Conservation (phyloP, 169 alveolate species). For the Eimeria maxima region DNA sequence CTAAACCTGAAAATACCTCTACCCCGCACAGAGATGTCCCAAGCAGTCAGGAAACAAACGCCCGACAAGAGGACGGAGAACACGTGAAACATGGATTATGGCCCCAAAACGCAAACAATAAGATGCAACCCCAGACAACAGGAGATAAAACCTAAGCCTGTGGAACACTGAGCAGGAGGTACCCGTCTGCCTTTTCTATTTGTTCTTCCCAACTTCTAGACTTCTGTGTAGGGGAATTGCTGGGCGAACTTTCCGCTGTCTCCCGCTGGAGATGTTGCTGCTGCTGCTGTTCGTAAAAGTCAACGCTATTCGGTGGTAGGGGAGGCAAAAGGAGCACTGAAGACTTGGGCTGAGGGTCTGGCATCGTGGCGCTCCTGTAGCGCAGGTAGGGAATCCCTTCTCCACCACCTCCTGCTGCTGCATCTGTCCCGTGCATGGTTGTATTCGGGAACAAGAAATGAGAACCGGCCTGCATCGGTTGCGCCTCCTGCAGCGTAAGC, state of each 20-base stretch:
- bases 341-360: constrained; percentile 33
- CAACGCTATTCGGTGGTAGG: constrained; percentile 67
- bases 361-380: constrained; percentile 41
- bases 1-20: not conserved
- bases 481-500: constrained; percentile 12
- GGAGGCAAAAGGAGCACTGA: constrained; percentile 60
- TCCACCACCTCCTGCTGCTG: constrained; percentile 16
- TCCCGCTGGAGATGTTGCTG: constrained; percentile 32
- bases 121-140: not conserved
- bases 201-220: constrained; percentile 54
- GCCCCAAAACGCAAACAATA: not conserved
- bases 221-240: not conserved
- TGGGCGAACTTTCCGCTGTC: constrained; percentile 18
- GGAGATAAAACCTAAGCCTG: not conserved
- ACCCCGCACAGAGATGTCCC: not conserved
- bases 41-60: not conserved
- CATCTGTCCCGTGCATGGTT: constrained; percentile 30
- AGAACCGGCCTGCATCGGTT: not conserved
- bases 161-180: not conserved
- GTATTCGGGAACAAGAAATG: not conserved
- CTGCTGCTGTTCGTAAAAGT: constrained; percentile 31
- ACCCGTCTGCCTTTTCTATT: constrained; percentile 51
- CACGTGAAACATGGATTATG: no score
- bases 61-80: not conserved
- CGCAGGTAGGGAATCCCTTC: not conserved